phyloP scores from a whole-genome alignment of 345 rosid species.

The Lepidium aucheri region DNA sequence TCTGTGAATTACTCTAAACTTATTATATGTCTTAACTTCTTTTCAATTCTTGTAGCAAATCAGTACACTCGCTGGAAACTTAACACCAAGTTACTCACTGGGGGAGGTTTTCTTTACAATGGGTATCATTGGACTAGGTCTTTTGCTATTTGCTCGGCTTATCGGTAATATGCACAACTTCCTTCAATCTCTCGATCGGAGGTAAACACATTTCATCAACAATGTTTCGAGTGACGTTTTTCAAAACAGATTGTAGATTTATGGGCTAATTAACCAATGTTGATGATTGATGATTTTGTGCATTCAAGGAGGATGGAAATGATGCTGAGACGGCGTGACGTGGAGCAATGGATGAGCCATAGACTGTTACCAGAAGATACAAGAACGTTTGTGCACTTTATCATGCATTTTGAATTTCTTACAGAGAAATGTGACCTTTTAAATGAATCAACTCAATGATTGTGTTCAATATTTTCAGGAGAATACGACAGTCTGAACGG shows the following conservation, averaged over 20 bases:
- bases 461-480: neutral
- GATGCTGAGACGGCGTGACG: slow-evolving; percentile 71
- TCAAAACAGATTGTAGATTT: neutral
- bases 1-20: too few relatives aligned
- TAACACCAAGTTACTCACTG: slow-evolving; percentile 54
- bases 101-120: slow-evolving; percentile 75
- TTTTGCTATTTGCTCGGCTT: slow-evolving; percentile 77
- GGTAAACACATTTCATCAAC: slow-evolving; percentile 29
- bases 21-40: too few relatives aligned
- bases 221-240: neutral
- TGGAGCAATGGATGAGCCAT: slow-evolving; percentile 87
- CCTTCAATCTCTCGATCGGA: slow-evolving; percentile 66
- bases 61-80: slow-evolving; percentile 84
- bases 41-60: slow-evolving; percentile 52
- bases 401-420: neutral
- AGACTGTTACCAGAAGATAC: slow-evolving; percentile 56
- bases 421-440: neutral
- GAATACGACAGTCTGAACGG: slow-evolving; percentile 56
- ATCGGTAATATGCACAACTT: slow-evolving; percentile 90
- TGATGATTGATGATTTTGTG: neutral
- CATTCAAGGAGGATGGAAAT: slow-evolving; percentile 60
- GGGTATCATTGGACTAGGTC: slow-evolving; percentile 66
- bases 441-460: neutral
- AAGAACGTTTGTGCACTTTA: slow-evolving; percentile 32
- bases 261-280: neutral